A percentile compares a stretch with the other conserved stretches of the same genome.
These are phyloP conservation scores for Hapsidospora chrysogenum DNA, from an alignment of 495 filamentous ascomycete species.

Conservation along the genomic window DNA sequence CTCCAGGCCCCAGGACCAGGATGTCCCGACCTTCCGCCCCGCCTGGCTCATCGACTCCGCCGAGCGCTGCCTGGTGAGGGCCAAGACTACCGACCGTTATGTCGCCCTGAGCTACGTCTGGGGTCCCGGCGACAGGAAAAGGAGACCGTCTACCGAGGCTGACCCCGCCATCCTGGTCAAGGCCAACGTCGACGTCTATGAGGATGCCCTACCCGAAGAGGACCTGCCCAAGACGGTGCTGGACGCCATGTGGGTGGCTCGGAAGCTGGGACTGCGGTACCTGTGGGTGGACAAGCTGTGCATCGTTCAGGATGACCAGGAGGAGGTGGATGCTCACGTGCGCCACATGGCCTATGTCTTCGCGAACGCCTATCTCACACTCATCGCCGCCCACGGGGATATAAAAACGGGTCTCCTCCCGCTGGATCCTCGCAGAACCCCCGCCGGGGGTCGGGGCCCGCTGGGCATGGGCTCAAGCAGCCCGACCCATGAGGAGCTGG, in stretches of 20 bases:
- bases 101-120: constrained; percentile 11
- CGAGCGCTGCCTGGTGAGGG: constrained; percentile 3
- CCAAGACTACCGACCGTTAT: constrained; percentile 5
- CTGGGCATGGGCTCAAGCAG: background rate
- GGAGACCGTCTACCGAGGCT: background rate
- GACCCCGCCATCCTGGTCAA: constrained; percentile 1
- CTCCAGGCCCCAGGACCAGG: background rate
- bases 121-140: constrained; percentile 1
- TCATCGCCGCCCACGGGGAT: constrained; percentile 9
- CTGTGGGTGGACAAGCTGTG: constrained; percentile 14
- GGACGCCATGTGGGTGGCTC: constrained; percentile 6
- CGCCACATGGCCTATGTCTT: constrained; percentile 12
- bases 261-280: constrained; percentile 7
- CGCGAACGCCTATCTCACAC: constrained; percentile 10
- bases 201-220: constrained; percentile 1
- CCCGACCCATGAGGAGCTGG: constrained; percentile 2
- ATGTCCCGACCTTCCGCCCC: constrained; percentile 1
- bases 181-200: constrained; percentile 1
- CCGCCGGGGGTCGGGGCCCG: background rate
- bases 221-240: constrained; percentile 6
- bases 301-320: constrained; percentile 11
- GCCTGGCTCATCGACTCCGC: constrained; percentile 5
- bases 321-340: constrained; percentile 9
- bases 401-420: constrained; percentile 5
- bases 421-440: background rate